A percentile compares a stretch with the other conserved stretches of the same genome.
Conservation (phyloP, 2,329 filamentous ascomycete genomes). For the Aspergillus fijiensis region DNA sequence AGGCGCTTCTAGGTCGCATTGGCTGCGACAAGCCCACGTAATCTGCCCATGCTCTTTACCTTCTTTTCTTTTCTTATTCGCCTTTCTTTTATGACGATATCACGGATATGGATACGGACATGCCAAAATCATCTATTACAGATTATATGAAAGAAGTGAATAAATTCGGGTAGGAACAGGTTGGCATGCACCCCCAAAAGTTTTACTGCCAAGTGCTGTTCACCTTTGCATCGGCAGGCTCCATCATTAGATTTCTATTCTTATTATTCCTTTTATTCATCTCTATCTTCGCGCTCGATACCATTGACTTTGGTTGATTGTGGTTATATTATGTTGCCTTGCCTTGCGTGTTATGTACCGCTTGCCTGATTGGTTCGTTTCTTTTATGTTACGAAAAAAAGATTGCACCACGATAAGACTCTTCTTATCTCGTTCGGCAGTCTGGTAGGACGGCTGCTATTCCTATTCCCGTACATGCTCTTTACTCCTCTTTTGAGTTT, state of each 20-base stretch:
- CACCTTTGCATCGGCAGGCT: not conserved
- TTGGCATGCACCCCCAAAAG: not conserved
- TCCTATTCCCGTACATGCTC: not conserved
- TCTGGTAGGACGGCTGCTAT: not conserved
- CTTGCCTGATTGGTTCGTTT: constrained; percentile 20
- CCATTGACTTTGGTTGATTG: constrained; percentile 17
- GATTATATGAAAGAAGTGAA: constrained; percentile 3
- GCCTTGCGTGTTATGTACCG: not conserved
- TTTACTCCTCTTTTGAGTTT: not conserved
- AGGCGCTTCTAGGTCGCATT: constrained; percentile 77
- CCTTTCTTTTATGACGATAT: constrained; percentile 14
- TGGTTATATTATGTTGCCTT: constrained; percentile 17
- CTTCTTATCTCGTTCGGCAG: not conserved
- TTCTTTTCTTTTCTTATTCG: constrained; percentile 1
- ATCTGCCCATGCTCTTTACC: constrained; percentile 17
- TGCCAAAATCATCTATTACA: constrained; percentile 1
- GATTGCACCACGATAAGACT: not conserved
- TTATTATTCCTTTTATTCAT: constrained; percentile 8
- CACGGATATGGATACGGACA: constrained; percentile 12
- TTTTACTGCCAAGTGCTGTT: not conserved
- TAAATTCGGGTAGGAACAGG: not conserved
- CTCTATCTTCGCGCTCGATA: constrained; percentile 19
- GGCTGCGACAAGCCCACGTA: constrained; percentile 70
- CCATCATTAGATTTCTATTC: not conserved
- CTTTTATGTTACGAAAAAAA: constrained; percentile 3